A percentile compares a stretch with the other conserved stretches of the same genome.
Conservation (phyloP, 352 stramenopile species). For the Pythium dissotocum region DNA sequence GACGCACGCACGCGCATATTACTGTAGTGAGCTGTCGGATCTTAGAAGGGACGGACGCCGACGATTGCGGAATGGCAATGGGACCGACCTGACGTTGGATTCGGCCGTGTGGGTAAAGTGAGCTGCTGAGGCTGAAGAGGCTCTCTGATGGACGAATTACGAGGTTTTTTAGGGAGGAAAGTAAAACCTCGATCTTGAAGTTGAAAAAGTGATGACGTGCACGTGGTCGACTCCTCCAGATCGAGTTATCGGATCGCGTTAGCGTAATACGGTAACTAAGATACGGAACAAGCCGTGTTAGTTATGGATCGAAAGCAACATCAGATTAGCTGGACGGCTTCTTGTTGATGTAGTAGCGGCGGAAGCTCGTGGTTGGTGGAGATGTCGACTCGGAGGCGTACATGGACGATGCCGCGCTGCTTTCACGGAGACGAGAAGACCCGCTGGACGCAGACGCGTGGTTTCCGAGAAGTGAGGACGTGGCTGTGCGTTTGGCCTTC, state of each 20-base stretch:
- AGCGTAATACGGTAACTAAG: slow-evolving; percentile 11
- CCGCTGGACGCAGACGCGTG: background rate
- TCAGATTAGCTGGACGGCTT: background rate
- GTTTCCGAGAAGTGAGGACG: background rate
- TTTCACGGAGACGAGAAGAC: background rate
- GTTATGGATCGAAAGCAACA: background rate
- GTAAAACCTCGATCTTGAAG: slow-evolving; percentile 37
- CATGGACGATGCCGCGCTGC: background rate
- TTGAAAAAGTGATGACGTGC: slow-evolving; percentile 25
- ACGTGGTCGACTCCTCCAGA: slow-evolving; percentile 13
- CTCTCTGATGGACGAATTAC: slow-evolving; percentile 19
- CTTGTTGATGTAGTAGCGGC: slow-evolving; percentile 32
- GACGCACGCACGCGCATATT: slow-evolving; percentile 25
- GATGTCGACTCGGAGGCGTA: background rate
- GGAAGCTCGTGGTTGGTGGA: slow-evolving; percentile 18
- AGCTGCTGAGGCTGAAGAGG: background rate
- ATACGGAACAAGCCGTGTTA: slow-evolving; percentile 13
- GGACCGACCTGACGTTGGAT: background rate
- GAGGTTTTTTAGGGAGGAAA: slow-evolving; percentile 19
- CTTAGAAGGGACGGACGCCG: background rate
- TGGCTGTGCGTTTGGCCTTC: background rate
- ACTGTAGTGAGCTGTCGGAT: background rate
- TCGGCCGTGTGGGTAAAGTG: slow-evolving; percentile 1
- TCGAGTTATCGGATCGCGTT: background rate
- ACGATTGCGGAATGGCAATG: slow-evolving; percentile 6